Conservation (phyloP, 305 asterid species). For the Coffea humblotiana region DNA sequence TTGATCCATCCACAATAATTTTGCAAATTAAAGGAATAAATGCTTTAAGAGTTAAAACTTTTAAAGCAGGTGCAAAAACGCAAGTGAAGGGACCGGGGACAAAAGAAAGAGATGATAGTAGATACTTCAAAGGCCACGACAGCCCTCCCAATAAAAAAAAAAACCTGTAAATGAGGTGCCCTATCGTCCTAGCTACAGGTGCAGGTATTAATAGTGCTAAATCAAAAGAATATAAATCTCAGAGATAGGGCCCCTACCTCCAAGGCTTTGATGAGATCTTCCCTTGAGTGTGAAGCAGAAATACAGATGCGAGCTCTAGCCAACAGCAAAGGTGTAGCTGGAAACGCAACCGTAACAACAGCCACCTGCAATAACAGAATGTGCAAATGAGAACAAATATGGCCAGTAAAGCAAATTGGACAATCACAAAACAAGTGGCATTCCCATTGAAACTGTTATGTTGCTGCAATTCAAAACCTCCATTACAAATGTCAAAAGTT, state of each 20-base stretch:
- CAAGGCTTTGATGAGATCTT: conserved; percentile 81
- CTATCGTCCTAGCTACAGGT: background rate
- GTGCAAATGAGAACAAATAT: background rate
- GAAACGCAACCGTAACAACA: conserved; percentile 94
- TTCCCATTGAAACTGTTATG: conserved; percentile 2
- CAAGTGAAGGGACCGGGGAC: too few species aligned
- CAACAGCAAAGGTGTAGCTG: conserved; percentile 93
- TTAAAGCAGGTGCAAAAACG: too few species aligned
- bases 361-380: conserved; percentile 57
- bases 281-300: conserved; percentile 91
- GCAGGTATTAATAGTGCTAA: background rate
- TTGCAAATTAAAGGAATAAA: background rate
- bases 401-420: background rate
- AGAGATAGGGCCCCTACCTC: conserved; percentile 44
- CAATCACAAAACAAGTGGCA: background rate
- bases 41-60: too few species aligned
- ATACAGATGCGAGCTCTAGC: conserved; percentile 98
- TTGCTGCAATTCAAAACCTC: too few species aligned
- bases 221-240: background rate
- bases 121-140: background rate
- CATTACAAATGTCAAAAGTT: background rate
- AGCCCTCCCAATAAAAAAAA: background rate
- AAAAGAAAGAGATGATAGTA: background rate
- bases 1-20: background rate
- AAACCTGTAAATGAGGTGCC: background rate